Base-by-base conservation (phyloP, 768 basidiomycete genomes). In the Boletales sp. region DNA sequence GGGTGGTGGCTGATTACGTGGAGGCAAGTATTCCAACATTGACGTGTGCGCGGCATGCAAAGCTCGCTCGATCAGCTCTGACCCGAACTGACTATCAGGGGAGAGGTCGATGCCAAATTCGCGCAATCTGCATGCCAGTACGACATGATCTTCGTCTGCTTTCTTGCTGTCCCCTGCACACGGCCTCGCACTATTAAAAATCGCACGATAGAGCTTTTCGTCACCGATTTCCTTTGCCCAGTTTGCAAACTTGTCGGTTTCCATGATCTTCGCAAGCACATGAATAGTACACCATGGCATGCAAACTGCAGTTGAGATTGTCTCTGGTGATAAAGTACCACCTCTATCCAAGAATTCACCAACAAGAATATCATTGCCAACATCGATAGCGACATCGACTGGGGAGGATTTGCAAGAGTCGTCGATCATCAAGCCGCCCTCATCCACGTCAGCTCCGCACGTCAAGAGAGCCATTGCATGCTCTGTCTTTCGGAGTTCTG, bases 151-250 rank as follows among this genome's bases (percentile, higher is more conserved):
- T 13, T 41, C 27, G 5, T 51, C 50, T 4, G 19, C n/a, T 18
- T 34, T 10, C 29, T 13, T 31, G 32, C 8, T 32, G 40, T 41
- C 43, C 11, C 44, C 44, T 5, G 50, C 34, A 34, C 37, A 9
- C 2, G 44, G 50, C 24, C 50, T 46, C 6, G 44, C 44, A 11
- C 44, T 51, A 11, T 36, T 51, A 40, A 51, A 51, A 13, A 51
- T 13, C 4, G 17, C 15, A 1, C 32, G 44, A 31, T 35, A 44
- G 27, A 46, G 2, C 9, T 37, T 17, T 39, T 51, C 45, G 4
- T 46, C 50, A 14, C 24, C 30, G 1, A 51, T 41, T 17, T 17
- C 21, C 11, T 8, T 9, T 6, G 45, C 45, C 50, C 50, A 51
- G 15, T 51, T 21, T 17, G 17, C 34, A 17, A 51, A 51, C 24